phyloP scores from a whole-genome alignment of 2,329 filamentous ascomycete species.

The Cladosporium cucumerinum region DNA sequence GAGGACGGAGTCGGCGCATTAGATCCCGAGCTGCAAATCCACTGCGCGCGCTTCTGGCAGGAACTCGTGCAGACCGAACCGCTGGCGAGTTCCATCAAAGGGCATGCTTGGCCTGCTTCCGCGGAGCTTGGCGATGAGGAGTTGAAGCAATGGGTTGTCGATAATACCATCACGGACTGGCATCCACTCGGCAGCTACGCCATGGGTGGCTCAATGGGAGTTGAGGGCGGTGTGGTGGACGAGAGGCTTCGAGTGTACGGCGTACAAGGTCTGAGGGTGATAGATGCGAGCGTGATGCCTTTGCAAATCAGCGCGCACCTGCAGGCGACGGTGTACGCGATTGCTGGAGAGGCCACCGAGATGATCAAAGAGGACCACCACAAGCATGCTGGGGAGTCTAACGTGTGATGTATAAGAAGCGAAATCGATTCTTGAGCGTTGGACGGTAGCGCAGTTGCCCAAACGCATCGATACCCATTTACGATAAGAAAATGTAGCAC shows the following conservation, averaged over 20 bases:
- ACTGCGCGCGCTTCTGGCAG: slow-evolving; percentile 3
- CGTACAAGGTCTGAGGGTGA: slow-evolving; percentile 34
- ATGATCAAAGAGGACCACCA: slow-evolving; percentile 20
- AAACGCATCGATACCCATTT: too few relatives aligned
- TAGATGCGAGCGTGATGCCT: slow-evolving; percentile 35
- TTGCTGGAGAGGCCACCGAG: slow-evolving; percentile 40
- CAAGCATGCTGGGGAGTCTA: not conserved
- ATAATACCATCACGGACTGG: slow-evolving; percentile 23
- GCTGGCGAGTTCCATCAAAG: slow-evolving; percentile 11
- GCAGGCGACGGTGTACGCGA: slow-evolving; percentile 28
- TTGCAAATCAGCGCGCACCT: slow-evolving; percentile 26
- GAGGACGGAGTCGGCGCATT: not conserved
- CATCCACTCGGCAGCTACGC: slow-evolving; percentile 15
- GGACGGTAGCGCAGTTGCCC: too few relatives aligned
- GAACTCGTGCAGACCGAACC: slow-evolving; percentile 15
- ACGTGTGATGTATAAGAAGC: not conserved
- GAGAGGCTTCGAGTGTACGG: slow-evolving; percentile 36
- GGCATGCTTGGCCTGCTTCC: not conserved
- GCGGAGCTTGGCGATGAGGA: slow-evolving; percentile 11
- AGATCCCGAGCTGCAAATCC: slow-evolving; percentile 12
- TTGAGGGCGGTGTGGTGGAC: slow-evolving; percentile 34
- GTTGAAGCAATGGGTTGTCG: slow-evolving; percentile 17
- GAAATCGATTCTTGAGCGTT: too few relatives aligned
- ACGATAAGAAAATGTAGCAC: not conserved
- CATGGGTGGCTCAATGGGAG: slow-evolving; percentile 1